A percentile compares a stretch with the other conserved stretches of the same genome.
Evolutionary conservation across 305 asterid species (phyloP).

Genomic region (Fraxinus velutina): DNA sequence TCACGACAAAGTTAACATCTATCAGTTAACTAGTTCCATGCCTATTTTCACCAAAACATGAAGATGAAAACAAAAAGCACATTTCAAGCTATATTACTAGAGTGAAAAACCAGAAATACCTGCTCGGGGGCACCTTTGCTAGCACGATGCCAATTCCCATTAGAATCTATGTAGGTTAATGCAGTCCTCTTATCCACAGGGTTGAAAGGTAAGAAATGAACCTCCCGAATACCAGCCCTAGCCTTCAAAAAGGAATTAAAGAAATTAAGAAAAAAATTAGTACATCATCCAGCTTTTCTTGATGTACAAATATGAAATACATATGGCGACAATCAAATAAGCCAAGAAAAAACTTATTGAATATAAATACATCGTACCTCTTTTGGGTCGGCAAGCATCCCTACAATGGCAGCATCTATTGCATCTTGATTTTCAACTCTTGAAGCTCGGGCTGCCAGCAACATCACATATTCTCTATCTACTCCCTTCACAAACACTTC

Average conservation of each 20-base stretch:
- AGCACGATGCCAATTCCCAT: slow-evolving; percentile 72
- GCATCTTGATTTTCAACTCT: slow-evolving; percentile 82
- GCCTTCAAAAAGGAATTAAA: slow-evolving; percentile 40
- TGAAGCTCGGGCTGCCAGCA: slow-evolving; percentile 78
- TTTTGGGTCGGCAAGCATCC: slow-evolving; percentile 81
- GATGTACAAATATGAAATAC: not conserved
- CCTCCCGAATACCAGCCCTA: slow-evolving; percentile 69
- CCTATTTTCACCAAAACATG: not conserved
- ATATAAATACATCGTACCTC: slow-evolving; percentile 42
- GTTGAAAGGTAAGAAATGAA: slow-evolving; percentile 83
- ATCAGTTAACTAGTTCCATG: slow-evolving; percentile 14
- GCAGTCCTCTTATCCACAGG: slow-evolving; percentile 87
- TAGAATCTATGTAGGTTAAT: slow-evolving; percentile 63
- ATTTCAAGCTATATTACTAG: not conserved
- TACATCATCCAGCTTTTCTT: not conserved
- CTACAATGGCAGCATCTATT: slow-evolving; percentile 80
- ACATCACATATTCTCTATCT: slow-evolving; percentile 58
- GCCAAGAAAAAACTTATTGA: not conserved
- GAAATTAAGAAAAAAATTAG: not conserved
- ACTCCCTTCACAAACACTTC: slow-evolving; percentile 59
- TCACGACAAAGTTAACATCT: not conserved
- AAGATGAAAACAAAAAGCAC: not conserved
- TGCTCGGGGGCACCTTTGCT: slow-evolving; percentile 95
- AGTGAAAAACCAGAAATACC: slow-evolving; percentile 31
- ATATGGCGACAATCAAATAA: not conserved